phyloP scores from a whole-genome alignment of 345 rosid species.

The Moricandia moricandioides region DNA sequence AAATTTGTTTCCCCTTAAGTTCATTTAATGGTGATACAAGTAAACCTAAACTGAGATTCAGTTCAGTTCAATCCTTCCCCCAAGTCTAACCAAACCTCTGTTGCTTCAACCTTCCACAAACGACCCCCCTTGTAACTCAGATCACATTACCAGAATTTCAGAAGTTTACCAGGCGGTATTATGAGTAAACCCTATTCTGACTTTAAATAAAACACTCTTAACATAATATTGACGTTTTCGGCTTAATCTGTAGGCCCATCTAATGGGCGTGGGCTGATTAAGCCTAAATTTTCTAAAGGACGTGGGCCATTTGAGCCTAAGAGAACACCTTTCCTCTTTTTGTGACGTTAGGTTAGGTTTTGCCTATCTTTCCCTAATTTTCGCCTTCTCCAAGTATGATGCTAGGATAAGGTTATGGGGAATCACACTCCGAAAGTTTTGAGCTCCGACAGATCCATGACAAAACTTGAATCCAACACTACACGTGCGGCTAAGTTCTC shows the following conservation, averaged over 20 bases:
- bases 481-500: neutral
- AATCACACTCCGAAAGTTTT: neutral
- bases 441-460: neutral
- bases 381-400: neutral
- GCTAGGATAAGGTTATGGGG: neutral
- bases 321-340: neutral
- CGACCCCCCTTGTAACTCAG: neutral
- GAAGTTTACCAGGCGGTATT: neutral
- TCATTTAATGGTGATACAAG: neutral
- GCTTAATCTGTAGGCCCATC: neutral
- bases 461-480: neutral
- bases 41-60: conserved; percentile 12
- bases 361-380: neutral
- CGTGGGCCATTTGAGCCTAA: neutral
- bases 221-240: neutral
- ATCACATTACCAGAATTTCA: neutral
- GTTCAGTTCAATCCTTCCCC: neutral
- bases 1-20: neutral
- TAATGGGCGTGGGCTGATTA: neutral
- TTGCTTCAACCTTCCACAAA: conserved; percentile 41
- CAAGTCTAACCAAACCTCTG: conserved; percentile 34
- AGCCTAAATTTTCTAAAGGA: neutral
- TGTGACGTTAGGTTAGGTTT: neutral
- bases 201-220: neutral
- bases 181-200: neutral